Percentiles rank a stretch among this genome's conserved stretches.
phyloP scores from a whole-genome alignment of 139 green algal species.

The Deuterostichococcus epilithicus region DNA sequence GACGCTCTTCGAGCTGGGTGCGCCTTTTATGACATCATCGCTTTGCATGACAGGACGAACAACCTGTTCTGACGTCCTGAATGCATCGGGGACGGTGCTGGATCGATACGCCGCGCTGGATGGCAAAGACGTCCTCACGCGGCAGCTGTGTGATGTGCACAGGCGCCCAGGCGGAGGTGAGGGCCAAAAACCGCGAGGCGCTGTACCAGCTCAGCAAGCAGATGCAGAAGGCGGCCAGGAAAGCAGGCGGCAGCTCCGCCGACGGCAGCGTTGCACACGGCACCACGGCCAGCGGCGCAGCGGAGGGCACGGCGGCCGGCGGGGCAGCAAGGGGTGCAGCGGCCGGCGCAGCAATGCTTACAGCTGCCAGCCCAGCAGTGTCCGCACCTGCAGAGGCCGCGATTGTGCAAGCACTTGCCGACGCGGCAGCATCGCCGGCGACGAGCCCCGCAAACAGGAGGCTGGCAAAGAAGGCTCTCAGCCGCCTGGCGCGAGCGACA shows the following conservation, averaged over 20 bases:
- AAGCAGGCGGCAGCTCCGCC: not conserved
- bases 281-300: too few relatives aligned
- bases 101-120: too few relatives aligned
- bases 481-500: not conserved
- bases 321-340: not conserved
- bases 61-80: too few relatives aligned
- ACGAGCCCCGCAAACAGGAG: not conserved
- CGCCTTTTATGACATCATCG: too few relatives aligned
- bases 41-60: not conserved
- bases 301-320: not conserved
- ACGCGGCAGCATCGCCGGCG: too few relatives aligned
- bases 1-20: slow-evolving; percentile 60
- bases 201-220: slow-evolving; percentile 54
- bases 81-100: too few relatives aligned
- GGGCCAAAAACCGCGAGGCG: slow-evolving; percentile 52
- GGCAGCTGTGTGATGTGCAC: slow-evolving; percentile 19
- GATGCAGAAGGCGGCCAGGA: slow-evolving; percentile 40
- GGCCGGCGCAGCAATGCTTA: not conserved
- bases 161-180: slow-evolving; percentile 37
- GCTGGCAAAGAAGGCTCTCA: not conserved
- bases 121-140: too few relatives aligned
- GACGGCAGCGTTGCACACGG: slow-evolving; percentile 1
- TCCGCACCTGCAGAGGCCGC: not conserved
- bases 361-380: not conserved
- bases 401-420: too few relatives aligned